A percentile compares a stretch with the other conserved stretches of the same genome.
Evolutionary conservation across 257 asterid genomes (phyloP).

Genomic region (Linaria vulgaris): DNA sequence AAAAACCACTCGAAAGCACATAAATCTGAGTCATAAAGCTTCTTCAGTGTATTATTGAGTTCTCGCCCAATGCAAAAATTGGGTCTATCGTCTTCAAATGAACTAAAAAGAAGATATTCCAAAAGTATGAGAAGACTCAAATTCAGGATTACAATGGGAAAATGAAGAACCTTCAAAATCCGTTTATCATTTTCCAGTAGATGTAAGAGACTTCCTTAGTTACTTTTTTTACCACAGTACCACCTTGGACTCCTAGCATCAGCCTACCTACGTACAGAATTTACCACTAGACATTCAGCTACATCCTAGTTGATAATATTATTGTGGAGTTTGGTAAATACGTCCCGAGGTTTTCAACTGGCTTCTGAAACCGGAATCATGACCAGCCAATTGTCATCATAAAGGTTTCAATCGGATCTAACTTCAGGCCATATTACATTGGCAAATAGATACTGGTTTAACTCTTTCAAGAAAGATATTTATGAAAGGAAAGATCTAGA

Average conservation of each 20-base stretch:
- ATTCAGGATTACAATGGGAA: too few species aligned
- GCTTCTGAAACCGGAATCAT: slow-evolving; percentile 9
- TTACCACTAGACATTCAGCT: slow-evolving; percentile 15
- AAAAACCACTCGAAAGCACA: neutral
- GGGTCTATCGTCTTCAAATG: too few species aligned
- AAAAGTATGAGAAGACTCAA: too few species aligned
- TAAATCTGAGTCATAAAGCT: slow-evolving; percentile 8
- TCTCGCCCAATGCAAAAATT: neutral
- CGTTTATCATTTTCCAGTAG: too few species aligned
- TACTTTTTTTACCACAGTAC: slow-evolving; percentile 6
- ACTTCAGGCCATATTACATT: slow-evolving; percentile 4
- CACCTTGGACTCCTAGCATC: slow-evolving; percentile 17
- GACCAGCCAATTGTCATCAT: slow-evolving; percentile 4
- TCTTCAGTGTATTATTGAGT: slow-evolving; percentile 12
- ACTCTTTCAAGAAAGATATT: slow-evolving; percentile 1
- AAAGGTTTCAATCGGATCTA: neutral
- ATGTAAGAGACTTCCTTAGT: neutral
- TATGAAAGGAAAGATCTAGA: slow-evolving; percentile 6
- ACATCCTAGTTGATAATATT: slow-evolving; percentile 1
- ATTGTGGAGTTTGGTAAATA: slow-evolving; percentile 2
- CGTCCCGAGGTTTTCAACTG: neutral
- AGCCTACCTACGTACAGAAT: slow-evolving; percentile 7
- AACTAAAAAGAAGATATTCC: too few species aligned
- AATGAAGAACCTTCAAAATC: too few species aligned
- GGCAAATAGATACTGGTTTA: neutral